phyloP scores from a whole-genome alignment of 2,329 filamentous ascomycete species.

The Colletotrichum gigasporum region DNA sequence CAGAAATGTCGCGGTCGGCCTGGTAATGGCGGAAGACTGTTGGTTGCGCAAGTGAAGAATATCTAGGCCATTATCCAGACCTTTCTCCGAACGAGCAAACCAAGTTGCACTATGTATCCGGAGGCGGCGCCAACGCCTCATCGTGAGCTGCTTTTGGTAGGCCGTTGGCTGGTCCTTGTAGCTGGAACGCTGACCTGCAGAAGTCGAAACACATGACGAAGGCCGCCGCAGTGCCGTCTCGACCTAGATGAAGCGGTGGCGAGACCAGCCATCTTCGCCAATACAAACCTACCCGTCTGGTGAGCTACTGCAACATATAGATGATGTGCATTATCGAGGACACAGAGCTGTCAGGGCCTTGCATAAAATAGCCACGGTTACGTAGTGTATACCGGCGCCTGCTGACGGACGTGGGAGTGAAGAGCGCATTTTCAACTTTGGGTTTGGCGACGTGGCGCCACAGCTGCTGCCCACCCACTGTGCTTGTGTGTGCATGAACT shows the following conservation, averaged over 20 bases:
- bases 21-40: no score
- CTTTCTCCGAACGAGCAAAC: no score
- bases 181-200: conserved; percentile 14
- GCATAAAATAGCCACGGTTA: not conserved
- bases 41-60: no score
- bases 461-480: not conserved
- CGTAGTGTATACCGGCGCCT: not conserved
- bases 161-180: not conserved
- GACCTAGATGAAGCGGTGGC: not conserved
- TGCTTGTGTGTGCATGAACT: conserved; percentile 14
- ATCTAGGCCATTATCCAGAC: no score
- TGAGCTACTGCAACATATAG: not conserved
- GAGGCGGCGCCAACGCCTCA: not conserved
- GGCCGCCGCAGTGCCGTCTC: not conserved
- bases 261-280: not conserved
- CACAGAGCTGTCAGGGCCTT: not conserved
- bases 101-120: no score
- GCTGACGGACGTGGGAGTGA: not conserved
- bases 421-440: no score
- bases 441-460: conserved; percentile 13
- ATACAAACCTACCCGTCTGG: not conserved
- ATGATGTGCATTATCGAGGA: not conserved
- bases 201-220: conserved; percentile 4
- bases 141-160: conserved; percentile 3
- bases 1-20: no score